Evolutionary conservation across 2,329 filamentous ascomycete genomes (phyloP).

Genomic region (Trematosphaeria pertusa): DNA sequence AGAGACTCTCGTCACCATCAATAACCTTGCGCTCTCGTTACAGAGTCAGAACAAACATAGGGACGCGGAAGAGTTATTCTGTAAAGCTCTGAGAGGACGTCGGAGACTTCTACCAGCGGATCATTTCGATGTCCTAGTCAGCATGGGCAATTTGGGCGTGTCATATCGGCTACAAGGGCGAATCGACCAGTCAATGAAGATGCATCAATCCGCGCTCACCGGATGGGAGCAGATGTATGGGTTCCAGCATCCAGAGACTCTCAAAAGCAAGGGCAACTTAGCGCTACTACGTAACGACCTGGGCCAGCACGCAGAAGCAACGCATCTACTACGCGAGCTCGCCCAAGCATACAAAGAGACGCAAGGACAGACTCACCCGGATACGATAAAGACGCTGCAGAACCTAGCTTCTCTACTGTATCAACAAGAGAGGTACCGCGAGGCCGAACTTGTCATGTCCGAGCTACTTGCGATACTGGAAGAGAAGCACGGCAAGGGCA

Average conservation of each 20-base stretch:
- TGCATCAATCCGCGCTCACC: not conserved
- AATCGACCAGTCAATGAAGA: not conserved
- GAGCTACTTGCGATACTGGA: not conserved
- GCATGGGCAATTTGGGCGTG: not conserved
- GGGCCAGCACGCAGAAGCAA: not conserved
- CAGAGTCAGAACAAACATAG: not conserved
- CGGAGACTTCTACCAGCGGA: not conserved
- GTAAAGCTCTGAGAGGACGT: not conserved
- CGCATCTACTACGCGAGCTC: not conserved
- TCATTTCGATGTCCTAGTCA: not conserved
- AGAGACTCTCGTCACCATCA: slow-evolving; percentile 5
- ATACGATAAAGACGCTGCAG: not conserved
- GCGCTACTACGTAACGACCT: not conserved
- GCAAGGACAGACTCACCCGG: not conserved
- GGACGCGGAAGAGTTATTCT: slow-evolving; percentile 1
- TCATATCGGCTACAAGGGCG: not conserved
- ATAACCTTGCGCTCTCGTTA: slow-evolving; percentile 1
- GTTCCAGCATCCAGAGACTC: not conserved
- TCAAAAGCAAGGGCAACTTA: not conserved
- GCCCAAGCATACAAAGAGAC: not conserved
- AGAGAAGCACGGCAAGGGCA: not conserved
- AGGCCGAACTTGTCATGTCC: no score
- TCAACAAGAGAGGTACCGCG: not conserved
- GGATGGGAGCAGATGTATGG: not conserved
- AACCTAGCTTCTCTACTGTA: not conserved